Conservation (phyloP, 2,329 filamentous ascomycete genomes). For the Monilinia fructigena region DNA sequence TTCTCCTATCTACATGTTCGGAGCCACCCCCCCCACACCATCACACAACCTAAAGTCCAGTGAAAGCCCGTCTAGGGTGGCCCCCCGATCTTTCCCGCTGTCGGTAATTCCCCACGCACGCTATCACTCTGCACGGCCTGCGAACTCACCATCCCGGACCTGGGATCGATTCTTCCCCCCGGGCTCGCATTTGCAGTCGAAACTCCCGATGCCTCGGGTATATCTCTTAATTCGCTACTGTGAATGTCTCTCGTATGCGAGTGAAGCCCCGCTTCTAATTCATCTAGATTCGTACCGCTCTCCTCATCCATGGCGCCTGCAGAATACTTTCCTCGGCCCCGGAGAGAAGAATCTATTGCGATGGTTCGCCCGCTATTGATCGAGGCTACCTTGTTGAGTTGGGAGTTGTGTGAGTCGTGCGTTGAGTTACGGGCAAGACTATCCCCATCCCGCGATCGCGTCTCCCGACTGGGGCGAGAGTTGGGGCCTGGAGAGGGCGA, state of each 20-base stretch:
- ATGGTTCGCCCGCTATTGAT: conserved; percentile 45
- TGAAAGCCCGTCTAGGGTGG: conserved; percentile 14
- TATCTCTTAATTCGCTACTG: conserved; percentile 35
- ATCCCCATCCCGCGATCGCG: conserved; percentile 21
- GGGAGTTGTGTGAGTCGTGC: conserved; percentile 26
- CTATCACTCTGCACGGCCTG: conserved; percentile 37
- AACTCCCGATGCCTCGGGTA: conserved; percentile 42
- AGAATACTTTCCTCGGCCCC: conserved; percentile 40
- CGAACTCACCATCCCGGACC: conserved; percentile 38
- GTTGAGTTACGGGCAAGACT: conserved; percentile 28
- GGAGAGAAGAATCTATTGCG: conserved; percentile 60
- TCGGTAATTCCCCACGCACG: conserved; percentile 32
- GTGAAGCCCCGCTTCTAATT: conserved; percentile 36
- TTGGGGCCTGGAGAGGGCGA: conserved; percentile 39
- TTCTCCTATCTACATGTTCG: too few species aligned
- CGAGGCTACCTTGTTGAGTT: conserved; percentile 38
- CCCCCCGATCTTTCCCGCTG: conserved; percentile 1
- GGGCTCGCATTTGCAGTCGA: conserved; percentile 25
- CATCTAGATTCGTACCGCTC: conserved; percentile 33
- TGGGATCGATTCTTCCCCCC: conserved; percentile 36
- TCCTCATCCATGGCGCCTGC: conserved; percentile 27
- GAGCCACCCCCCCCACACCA: not conserved
- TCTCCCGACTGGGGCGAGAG: not conserved
- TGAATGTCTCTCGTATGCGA: conserved; percentile 42
- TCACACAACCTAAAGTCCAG: not conserved